Evolutionary conservation across 192 early-diverging fungal species (phyloP).

Genomic region (Lunasporangiospora selenospora): DNA sequence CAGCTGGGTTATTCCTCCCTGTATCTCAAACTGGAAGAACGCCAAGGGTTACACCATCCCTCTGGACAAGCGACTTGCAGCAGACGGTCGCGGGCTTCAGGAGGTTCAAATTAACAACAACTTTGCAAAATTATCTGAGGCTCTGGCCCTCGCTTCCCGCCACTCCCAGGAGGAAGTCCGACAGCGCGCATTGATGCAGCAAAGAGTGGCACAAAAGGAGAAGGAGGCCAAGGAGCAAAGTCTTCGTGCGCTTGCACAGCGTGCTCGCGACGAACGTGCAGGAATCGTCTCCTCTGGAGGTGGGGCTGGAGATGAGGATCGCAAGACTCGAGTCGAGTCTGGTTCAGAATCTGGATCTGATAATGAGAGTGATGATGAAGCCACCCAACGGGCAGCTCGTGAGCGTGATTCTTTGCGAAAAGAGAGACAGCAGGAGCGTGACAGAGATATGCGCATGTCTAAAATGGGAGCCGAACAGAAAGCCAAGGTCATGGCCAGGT

Average conservation of each 20-base stretch:
- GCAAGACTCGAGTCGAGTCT: constrained; percentile 15
- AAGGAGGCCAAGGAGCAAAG: constrained; percentile 95
- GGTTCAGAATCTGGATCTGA: constrained; percentile 52
- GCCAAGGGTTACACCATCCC: constrained; percentile 99
- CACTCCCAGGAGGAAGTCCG: constrained; percentile 95
- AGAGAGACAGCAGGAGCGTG: constrained; percentile 84
- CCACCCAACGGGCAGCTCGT: constrained; percentile 49
- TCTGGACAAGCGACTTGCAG: constrained; percentile 97
- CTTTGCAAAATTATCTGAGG: constrained; percentile 96
- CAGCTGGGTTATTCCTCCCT: constrained; percentile 98
- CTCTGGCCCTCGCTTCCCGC: constrained; percentile 89
- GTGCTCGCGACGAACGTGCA: constrained; percentile 86
- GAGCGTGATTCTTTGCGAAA: constrained; percentile 90
- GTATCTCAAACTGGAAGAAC: constrained; percentile 99
- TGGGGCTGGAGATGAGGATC: constrained; percentile 11
- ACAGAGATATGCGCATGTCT: constrained; percentile 84
- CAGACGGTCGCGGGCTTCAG: constrained; percentile 95
- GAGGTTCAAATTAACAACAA: constrained; percentile 92
- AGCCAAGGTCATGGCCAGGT: constrained; percentile 76
- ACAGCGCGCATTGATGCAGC: constrained; percentile 89
- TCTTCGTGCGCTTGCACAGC: constrained; percentile 88
- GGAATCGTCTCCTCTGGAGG: constrained; percentile 25
- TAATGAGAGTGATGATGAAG: constrained; percentile 62
- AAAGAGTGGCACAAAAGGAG: constrained; percentile 91
- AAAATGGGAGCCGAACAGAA: constrained; percentile 90